These are phyloP conservation scores for Tricholoma bakamatsutake DNA, from an alignment of 768 basidiomycete species.

Conservation along the genomic window DNA sequence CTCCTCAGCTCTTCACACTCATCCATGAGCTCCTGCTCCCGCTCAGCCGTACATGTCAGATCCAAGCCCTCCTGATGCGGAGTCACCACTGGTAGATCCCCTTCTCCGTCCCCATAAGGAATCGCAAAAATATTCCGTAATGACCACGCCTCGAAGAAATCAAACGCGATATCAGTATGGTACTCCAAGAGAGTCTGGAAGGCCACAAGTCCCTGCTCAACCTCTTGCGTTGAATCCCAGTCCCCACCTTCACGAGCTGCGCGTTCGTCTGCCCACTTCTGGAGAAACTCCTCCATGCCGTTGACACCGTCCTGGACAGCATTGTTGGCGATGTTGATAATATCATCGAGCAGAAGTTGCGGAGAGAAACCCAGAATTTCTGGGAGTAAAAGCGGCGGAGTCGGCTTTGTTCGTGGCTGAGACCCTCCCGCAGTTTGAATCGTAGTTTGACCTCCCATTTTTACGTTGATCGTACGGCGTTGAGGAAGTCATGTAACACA, in stretches of 20 bases:
- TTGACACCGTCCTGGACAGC: slow-evolving; percentile 74
- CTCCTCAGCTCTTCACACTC: slow-evolving; percentile 64
- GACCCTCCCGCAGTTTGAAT: neutral
- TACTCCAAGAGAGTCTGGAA: slow-evolving; percentile 87
- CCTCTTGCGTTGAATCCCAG: slow-evolving; percentile 61
- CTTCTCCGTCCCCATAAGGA: slow-evolving; percentile 27
- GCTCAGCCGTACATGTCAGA: slow-evolving; percentile 51
- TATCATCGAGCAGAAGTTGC: slow-evolving; percentile 79
- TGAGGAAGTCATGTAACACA: too few relatives aligned
- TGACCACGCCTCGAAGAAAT: slow-evolving; percentile 89
- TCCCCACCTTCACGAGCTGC: slow-evolving; percentile 36
- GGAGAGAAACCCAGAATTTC: slow-evolving; percentile 83
- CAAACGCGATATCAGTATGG: slow-evolving; percentile 87
- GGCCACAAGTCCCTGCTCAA: slow-evolving; percentile 75
- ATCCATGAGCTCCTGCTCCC: slow-evolving; percentile 54
- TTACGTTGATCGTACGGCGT: neutral
- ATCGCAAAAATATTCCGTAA: slow-evolving; percentile 84
- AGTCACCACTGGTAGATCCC: slow-evolving; percentile 61
- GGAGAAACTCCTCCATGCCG: slow-evolving; percentile 72
- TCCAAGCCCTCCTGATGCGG: slow-evolving; percentile 74
- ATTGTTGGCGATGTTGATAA: slow-evolving; percentile 78
- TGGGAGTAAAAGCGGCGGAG: slow-evolving; percentile 49
- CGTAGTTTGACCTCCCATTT: neutral
- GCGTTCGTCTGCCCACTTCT: slow-evolving; percentile 68
- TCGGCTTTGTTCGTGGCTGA: slow-evolving; percentile 2